Base-by-base conservation (phyloP, 306 rosid genomes). In the Cucurbita moschata region DNA sequence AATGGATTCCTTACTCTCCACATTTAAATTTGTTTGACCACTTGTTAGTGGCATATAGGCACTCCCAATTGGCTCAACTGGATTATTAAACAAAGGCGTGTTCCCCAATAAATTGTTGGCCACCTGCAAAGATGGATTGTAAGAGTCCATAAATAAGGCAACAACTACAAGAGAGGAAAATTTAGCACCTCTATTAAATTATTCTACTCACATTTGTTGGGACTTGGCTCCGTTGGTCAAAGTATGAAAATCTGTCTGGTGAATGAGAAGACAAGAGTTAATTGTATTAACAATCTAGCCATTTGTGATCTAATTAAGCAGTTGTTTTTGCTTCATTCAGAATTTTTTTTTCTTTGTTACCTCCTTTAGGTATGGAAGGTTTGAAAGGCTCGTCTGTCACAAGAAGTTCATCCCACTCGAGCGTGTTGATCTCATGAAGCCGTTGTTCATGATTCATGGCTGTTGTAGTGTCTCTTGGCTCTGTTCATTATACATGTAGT, bases 361-460 rank as follows among this genome's bases (percentile, higher is more conserved):
- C 96, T 86, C 83, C 90, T 78, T 79, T 71, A 79, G 78, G 79
- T 4, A 75, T 16, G 38, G 67, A 19, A 51, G 79, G 43, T 68
- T 83, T 68, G 78, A 65, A 72, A 64, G 65, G 82, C 74, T 89
- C 96, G 63, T 84, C 78, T 75, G 81, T 30, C 57, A 63, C 86
- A 63, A 95, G 96, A 59, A 95, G 96, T 21, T 95, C 99, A 77
- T 95, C 96, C 99, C 99, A 95, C 53, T 95, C 99, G 55, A 95
- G 99, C 59, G 99, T 91, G 80, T 95, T 95, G 77, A 95, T 87
- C 82, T 95, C 99, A 63, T 85, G 93, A 69, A 93, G 96, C 80
- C 80, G 83, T 81, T 78, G 75, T 72, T 93, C 91, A 68, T 86
- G 86, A 82, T 69, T 84, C 76, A 62, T 76, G 81, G 77, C 85